Conservation (phyloP, 768 basidiomycete genomes). For the Rhodotorula kratochvilovae region DNA sequence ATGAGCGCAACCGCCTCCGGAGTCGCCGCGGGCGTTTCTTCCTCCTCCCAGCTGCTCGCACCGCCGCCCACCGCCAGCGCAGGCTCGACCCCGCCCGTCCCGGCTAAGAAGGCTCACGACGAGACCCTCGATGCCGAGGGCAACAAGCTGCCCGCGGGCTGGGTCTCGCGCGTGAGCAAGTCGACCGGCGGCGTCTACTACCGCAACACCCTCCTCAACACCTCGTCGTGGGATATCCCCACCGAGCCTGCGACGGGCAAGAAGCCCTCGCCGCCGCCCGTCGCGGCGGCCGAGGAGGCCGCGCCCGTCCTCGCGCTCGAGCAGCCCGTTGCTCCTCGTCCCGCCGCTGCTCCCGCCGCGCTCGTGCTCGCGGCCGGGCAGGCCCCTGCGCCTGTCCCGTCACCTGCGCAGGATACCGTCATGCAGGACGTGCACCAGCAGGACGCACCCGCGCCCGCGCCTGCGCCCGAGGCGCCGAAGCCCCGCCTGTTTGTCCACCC, state of each 20-base stretch:
- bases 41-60: neutral
- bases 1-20: neutral
- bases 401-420: neutral
- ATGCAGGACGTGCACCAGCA: neutral
- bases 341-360: neutral
- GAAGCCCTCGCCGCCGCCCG: too few species aligned
- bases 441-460: neutral
- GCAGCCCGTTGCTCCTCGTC: neutral
- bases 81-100: neutral
- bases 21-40: neutral
- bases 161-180: constrained; percentile 29
- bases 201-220: constrained; percentile 26
- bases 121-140: constrained; percentile 15
- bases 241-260: constrained; percentile 1
- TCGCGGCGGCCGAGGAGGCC: too few species aligned
- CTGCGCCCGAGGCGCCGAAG: neutral
- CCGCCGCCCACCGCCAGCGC: neutral
- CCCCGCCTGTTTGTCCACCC: constrained; percentile 12
- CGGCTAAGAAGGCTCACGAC: constrained; percentile 11
- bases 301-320: neutral
- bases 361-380: neutral
- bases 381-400: neutral
- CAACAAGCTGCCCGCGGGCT: constrained; percentile 20
- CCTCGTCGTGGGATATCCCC: constrained; percentile 33
- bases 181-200: constrained; percentile 30